A percentile compares a stretch with the other conserved stretches of the same genome.
Evolutionary conservation across 2,329 filamentous ascomycete genomes (phyloP).

Genomic region (Phyllosticta citribraziliensis): DNA sequence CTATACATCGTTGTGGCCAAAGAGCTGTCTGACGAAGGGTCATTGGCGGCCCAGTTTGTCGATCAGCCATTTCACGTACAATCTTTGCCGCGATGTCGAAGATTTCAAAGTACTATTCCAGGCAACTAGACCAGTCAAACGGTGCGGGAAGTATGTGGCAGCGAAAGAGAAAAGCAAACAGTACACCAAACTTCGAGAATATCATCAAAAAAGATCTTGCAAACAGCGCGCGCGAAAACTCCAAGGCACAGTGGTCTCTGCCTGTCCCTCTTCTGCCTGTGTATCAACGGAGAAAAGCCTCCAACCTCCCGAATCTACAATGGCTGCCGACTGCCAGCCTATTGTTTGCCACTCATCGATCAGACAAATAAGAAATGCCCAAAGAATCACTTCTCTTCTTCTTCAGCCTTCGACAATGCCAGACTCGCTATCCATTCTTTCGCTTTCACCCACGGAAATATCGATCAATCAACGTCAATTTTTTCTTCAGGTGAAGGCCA

Average conservation of each 20-base stretch:
- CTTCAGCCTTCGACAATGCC: background rate
- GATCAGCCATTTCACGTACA: no score
- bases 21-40: no score
- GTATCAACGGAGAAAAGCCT: background rate
- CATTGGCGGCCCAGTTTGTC: no score
- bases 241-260: background rate
- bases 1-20: no score
- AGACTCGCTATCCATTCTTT: background rate
- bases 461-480: background rate
- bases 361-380: background rate
- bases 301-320: background rate
- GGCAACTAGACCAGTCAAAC: background rate
- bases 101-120: no score
- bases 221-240: background rate
- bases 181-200: background rate
- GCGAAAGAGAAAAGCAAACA: background rate
- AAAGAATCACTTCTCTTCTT: background rate
- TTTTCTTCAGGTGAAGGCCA: constrained; percentile 48
- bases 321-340: background rate
- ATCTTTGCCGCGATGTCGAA: no score
- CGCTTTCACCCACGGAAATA: background rate
- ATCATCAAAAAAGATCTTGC: background rate
- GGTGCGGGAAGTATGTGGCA: background rate
- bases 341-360: background rate
- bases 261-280: background rate